Conservation (phyloP, 2,329 filamentous ascomycete species). For the Ophiostoma ips region DNA sequence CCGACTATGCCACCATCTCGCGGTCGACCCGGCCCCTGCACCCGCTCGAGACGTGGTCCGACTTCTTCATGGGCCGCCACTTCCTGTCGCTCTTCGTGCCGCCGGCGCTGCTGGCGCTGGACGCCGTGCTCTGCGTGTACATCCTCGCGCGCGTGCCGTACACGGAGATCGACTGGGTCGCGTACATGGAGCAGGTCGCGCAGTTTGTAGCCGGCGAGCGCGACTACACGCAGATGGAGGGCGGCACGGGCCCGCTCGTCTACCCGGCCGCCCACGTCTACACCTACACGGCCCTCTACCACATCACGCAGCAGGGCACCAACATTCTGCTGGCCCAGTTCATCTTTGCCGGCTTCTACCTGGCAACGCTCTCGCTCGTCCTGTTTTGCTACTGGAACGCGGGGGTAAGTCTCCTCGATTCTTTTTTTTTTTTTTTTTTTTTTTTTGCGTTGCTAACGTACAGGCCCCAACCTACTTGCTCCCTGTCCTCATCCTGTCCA, state of each 20-base stretch:
- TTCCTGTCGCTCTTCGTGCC: slow-evolving; percentile 36
- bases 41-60: slow-evolving; percentile 11
- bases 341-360: slow-evolving; percentile 68
- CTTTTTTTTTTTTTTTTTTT: neutral
- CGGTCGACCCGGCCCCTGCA: slow-evolving; percentile 16
- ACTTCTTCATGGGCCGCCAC: slow-evolving; percentile 36
- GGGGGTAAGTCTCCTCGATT: slow-evolving; percentile 32
- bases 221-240: slow-evolving; percentile 74
- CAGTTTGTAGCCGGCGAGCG: slow-evolving; percentile 73
- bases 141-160: slow-evolving; percentile 78
- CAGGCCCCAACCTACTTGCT: slow-evolving; percentile 73
- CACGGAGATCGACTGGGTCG: slow-evolving; percentile 94
- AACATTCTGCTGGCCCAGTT: slow-evolving; percentile 72
- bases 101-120: slow-evolving; percentile 51
- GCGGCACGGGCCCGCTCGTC: slow-evolving; percentile 82
- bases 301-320: slow-evolving; percentile 59
- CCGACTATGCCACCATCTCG: too few relatives aligned
- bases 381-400: slow-evolving; percentile 70
- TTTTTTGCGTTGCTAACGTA: neutral
- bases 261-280: slow-evolving; percentile 93
- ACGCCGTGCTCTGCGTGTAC: slow-evolving; percentile 56
- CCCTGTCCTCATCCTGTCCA: slow-evolving; percentile 73
- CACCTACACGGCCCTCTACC: slow-evolving; percentile 69
- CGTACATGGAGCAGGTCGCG: slow-evolving; percentile 88
- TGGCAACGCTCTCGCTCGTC: slow-evolving; percentile 60